Evolutionary conservation across 352 stramenopile genomes (phyloP).

Genomic region (Phytophthora pseudosyringae): DNA sequence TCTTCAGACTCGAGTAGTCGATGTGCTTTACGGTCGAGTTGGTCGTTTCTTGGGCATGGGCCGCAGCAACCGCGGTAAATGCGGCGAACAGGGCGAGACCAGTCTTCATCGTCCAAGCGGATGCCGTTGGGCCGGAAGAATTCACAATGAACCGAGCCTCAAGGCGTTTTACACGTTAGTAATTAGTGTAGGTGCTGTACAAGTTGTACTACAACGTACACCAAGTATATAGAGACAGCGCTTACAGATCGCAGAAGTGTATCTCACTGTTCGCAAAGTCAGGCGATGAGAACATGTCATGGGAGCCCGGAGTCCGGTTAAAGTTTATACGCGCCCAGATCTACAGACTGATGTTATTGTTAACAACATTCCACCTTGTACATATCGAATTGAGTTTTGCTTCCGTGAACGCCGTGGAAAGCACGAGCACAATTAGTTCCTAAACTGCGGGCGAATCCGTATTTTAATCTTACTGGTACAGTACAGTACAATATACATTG

Average conservation of each 20-base stretch:
- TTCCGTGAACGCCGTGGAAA: too few species aligned
- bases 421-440: too few species aligned
- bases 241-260: not conserved
- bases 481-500: too few species aligned
- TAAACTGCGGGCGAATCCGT: not conserved
- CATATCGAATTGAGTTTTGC: too few species aligned
- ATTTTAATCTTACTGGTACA: not conserved
- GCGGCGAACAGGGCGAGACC: conserved; percentile 6
- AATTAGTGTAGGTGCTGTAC: not conserved
- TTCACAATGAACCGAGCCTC: conserved; percentile 8
- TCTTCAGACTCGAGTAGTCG: conserved; percentile 24
- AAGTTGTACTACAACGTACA: too few species aligned
- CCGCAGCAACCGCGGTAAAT: conserved; percentile 9
- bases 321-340: too few species aligned
- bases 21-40: conserved; percentile 26
- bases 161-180: not conserved
- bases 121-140: conserved; percentile 6
- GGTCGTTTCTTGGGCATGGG: conserved; percentile 17
- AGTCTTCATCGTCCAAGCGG: conserved; percentile 12
- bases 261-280: conserved; percentile 1
- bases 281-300: not conserved
- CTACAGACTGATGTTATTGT: too few species aligned
- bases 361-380: too few species aligned
- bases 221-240: not conserved
- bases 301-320: too few species aligned